Evolutionary conservation across 352 stramenopile genomes (phyloP), one percentile per base, ranked within the genome.

Genomic region (Discostella stelligera): DNA sequence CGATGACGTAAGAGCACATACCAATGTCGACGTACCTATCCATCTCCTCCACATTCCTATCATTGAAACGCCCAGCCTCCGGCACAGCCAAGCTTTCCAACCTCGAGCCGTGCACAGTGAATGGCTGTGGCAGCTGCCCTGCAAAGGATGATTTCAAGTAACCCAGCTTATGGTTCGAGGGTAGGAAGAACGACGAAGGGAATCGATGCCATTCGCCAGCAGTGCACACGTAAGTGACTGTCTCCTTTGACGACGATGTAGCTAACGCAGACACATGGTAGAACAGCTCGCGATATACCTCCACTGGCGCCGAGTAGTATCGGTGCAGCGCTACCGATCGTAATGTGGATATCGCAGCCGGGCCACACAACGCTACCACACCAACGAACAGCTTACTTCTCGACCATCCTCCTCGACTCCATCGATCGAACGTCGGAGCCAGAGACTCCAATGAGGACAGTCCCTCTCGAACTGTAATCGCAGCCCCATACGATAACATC

Each of bases 131-230:
- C 39, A 99, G 85, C 72, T 98, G 91, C 3, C 97, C 97, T 30
- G 72, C 78, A 85, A 99, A 99, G 3, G 84, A 91, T 9, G 94
- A 97, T 66, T 94, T 94, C 27, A 98, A 81, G 86, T 98, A 99
- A 21, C 87, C 87, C 20, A 98, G 71, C 25, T 73, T 62, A 63
- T 89, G 90, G 53, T 94, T 94, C 32, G 84, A 81, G 21, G 96
- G 96, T n/a, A 99, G 83, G 75, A 98, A 98, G 77, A 98, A 99
- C 53, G 89, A 97, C 14, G 94, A 94, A 0, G 96, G 95, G 80
- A 98, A 99, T 49, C 95, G 89, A 87, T 99, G 95, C 97, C 97
- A 99, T 94, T 99, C 97, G 73, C 96, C 97, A 49, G 95, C 94
- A n/a, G 97, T 91, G 80, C 97, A 99, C 21, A 99, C 84, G 71